Evolutionary conservation across 441 rosid genomes (phyloP), one percentile per base, ranked within the genome.

Genomic region (Gossypium gossypioides): DNA sequence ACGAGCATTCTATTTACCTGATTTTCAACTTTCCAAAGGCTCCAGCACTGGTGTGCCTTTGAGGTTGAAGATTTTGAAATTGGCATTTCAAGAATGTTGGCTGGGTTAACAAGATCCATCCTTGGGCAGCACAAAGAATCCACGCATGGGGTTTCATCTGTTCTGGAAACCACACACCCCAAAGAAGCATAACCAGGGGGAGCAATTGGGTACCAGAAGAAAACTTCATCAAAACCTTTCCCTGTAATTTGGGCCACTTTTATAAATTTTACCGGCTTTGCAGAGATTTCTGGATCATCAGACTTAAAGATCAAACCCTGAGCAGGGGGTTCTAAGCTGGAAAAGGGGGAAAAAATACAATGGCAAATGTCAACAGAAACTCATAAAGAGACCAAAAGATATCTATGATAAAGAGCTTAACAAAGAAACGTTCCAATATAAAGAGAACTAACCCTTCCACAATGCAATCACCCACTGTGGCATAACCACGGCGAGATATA

Each of bases 1-100:
- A 42, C 19, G 60, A 42, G 54, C 70, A 71, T 61, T 15, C 72
- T 69, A 51, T 74, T 25, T 77, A 96, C 99, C 99, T 93, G 99
- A 86, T 96, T 96, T 76, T 90, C 97, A 78, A 96, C 90, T 85
- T 86, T 93, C 99, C 99, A 96, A 79, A 96, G 81, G 86, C 98
- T 90, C 99, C 98, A 96, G 86, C 89, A 84, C 65, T 89, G 96
- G 75, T 89, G 87, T 54, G 86, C 82, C 84, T 84, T 91, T 70
- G 96, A 85, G 79, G 87, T 88, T 48, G 89, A 86, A 62, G 93
- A 91, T 85, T 92, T 93, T 21, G 97, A 86, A 76, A 89, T 77
- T 55, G 97, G 93, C 76, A 84, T 72, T 57, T 96, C 99, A 76
- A 72, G 75, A 74, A 93, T 87, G 82, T 86, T 93, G 74, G 90